Evolutionary conservation across 2,329 filamentous ascomycete genomes (phyloP).

Genomic region (Fusarium austroafricanum): DNA sequence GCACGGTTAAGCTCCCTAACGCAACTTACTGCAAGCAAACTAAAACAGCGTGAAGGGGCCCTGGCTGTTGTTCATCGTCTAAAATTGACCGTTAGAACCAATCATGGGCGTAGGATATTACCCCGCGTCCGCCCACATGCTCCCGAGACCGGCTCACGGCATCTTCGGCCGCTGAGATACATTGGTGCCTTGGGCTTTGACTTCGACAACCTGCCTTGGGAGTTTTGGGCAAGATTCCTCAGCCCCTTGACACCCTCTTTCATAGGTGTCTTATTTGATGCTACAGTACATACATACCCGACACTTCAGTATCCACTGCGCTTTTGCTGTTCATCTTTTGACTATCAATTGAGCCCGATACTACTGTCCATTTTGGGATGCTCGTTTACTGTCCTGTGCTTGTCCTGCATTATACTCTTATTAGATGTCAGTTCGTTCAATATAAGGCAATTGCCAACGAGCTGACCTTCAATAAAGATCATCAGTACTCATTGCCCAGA

Average conservation of each 20-base stretch:
- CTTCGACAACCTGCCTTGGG: constrained; percentile 13
- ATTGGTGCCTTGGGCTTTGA: constrained; percentile 35
- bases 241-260: constrained; percentile 26
- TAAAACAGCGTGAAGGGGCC: constrained; percentile 4
- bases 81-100: constrained; percentile 22
- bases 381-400: background rate
- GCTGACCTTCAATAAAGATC: background rate
- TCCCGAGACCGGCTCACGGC: constrained; percentile 45
- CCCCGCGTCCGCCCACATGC: constrained; percentile 45
- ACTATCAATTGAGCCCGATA: background rate
- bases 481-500: background rate
- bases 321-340: constrained; percentile 13
- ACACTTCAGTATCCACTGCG: constrained; percentile 1
- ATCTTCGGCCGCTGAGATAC: constrained; percentile 39
- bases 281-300: background rate
- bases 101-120: constrained; percentile 35
- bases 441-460: background rate
- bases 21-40: background rate
- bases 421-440: background rate
- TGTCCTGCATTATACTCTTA: background rate
- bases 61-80: constrained; percentile 1
- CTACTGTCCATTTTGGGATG: background rate
- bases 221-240: constrained; percentile 19
- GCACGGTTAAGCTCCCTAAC: constrained; percentile 22
- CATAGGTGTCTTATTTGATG: constrained; percentile 1